These are phyloP conservation scores for Fistulinella cinereoalba DNA, from an alignment of 1,284 basidiomycete species.

Conservation along the genomic window DNA sequence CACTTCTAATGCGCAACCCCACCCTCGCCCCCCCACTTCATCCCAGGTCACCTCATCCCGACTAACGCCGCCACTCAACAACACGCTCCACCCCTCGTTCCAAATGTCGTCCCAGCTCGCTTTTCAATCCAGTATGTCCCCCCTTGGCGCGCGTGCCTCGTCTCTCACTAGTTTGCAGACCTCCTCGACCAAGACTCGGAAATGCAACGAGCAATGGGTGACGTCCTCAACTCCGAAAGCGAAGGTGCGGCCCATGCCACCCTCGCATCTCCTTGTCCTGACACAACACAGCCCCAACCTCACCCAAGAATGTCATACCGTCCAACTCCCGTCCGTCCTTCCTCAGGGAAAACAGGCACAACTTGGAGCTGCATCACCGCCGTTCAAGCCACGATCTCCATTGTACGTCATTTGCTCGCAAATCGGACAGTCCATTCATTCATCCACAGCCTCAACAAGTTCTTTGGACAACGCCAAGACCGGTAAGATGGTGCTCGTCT, in stretches of 20 bases:
- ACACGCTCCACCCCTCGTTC: constrained; percentile 56
- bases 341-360: constrained; percentile 3
- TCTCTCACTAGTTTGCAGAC: constrained; percentile 42
- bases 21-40: constrained; percentile 7
- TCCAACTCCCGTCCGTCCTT: constrained; percentile 15
- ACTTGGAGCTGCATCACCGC: constrained; percentile 5
- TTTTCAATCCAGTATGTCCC: constrained; percentile 56
- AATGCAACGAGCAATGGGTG: constrained; percentile 67
- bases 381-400: constrained; percentile 15
- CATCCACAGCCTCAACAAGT: constrained; percentile 16
- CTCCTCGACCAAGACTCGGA: constrained; percentile 69
- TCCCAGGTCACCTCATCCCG: constrained; percentile 12
- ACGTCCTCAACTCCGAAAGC: constrained; percentile 44
- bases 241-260: constrained; percentile 21
- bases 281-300: constrained; percentile 13
- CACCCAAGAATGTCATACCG: constrained; percentile 8
- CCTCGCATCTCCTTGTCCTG: not conserved
- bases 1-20: constrained; percentile 7
- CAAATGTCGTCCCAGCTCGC: constrained; percentile 55
- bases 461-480: constrained; percentile 10
- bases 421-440: not conserved
- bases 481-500: constrained; percentile 13
- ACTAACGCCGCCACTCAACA: constrained; percentile 33
- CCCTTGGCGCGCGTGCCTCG: constrained; percentile 1
- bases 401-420: constrained; percentile 14